These are phyloP conservation scores for Neurospora africana DNA, from an alignment of 495 filamentous ascomycete species.

Conservation along the genomic window DNA sequence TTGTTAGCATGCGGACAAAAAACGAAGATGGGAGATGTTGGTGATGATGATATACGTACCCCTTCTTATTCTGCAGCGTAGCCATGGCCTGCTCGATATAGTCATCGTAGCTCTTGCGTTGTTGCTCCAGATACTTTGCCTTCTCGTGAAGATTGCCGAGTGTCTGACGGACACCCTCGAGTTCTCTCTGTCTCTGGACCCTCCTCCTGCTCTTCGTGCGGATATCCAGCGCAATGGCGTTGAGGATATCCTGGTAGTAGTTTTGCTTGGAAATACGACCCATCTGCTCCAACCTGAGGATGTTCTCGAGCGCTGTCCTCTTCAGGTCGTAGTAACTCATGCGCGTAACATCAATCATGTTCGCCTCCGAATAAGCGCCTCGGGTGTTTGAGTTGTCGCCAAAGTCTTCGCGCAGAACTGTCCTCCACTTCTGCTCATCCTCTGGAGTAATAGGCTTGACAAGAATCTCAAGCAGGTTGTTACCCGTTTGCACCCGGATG, in stretches of 20 bases:
- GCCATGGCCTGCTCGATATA: conserved; percentile 99
- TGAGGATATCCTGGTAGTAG: conserved; percentile 91
- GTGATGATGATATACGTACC: conserved; percentile 29
- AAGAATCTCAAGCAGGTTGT: conserved; percentile 88
- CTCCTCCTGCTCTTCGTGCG: conserved; percentile 89
- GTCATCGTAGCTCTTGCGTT: conserved; percentile 95
- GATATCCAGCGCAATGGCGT: conserved; percentile 93
- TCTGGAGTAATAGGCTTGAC: conserved; percentile 78
- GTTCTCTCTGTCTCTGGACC: conserved; percentile 78
- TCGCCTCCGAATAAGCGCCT: conserved; percentile 85
- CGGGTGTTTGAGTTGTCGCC: conserved; percentile 54
- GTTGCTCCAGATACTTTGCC: conserved; percentile 81
- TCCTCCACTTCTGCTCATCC: conserved; percentile 81
- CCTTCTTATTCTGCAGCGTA: conserved; percentile 96
- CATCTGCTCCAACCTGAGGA: conserved; percentile 72
- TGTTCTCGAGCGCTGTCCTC: conserved; percentile 84
- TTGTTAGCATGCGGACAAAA: conserved; percentile 1
- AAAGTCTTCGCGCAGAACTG: conserved; percentile 75
- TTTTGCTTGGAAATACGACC: conserved; percentile 86
- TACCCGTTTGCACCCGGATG: conserved; percentile 88
- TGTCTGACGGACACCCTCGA: conserved; percentile 80
- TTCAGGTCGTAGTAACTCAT: conserved; percentile 92
- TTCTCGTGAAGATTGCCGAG: conserved; percentile 81
- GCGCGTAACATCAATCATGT: conserved; percentile 75
- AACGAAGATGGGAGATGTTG: not conserved